Base-by-base conservation (phyloP, 2,329 filamentous ascomycete genomes). In the Cladorrhinum sp. region DNA sequence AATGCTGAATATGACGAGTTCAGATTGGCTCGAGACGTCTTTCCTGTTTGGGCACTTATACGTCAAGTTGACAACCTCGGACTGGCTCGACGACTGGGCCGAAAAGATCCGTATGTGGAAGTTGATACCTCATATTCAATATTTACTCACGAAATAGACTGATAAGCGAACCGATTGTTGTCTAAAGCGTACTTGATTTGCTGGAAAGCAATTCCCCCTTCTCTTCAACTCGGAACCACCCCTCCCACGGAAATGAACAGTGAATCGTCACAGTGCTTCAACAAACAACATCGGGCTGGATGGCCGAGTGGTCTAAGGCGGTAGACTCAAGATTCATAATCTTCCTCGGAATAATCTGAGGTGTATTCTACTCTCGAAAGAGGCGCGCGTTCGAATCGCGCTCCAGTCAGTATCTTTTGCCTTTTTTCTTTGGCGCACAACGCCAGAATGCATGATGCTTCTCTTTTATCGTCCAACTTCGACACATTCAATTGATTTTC, bases 301-400 rank as follows among this genome's bases (percentile, higher is more conserved):
- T 67, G 66, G 64, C 66, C 66, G 66, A 67, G 66, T 61, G 64
- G 66, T 66, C 64, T 67, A 67, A 67, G 66, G 66, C 64, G 66
- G 57, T 61, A 66, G 63, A 67, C 66, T 67, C 66, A 67, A 67
- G 66, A 23, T 45, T n/a, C n/a, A 18, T 24, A 20, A 58, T 66
- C 63, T 64, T 64, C 53, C 58, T 61, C 52, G 13, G 45, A 52
- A 20, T 20, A 59, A 58, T 51, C 59, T 24, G 56, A 53, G 62
- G 53, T 52, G 63, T 18, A 58, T 67, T 67, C 64, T 66, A 62
- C 50, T 67, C 63, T 66, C 66, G 66, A 56, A 67, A 67, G 66
- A 65, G 63, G 66, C 66, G 66, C 65, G 66, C 63, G 66, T 67
- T 67, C 66, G 66, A 67, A 67, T 67, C 66, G 63, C 66, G 65